These are phyloP conservation scores for Saraca asoca DNA, from an alignment of 331 rosid genomes.

Conservation along the genomic window DNA sequence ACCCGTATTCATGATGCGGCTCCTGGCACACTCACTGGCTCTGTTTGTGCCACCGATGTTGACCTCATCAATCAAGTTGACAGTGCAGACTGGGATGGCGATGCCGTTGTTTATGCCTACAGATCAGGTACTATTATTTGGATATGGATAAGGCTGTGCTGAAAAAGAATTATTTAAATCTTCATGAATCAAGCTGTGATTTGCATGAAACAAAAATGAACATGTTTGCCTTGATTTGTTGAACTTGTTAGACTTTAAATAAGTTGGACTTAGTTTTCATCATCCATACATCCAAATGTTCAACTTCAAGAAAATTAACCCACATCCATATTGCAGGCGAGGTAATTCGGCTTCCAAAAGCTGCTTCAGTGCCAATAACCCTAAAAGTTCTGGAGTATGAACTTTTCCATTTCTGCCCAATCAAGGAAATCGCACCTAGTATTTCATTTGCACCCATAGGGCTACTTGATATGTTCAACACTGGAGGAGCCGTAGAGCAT, in stretches of 20 bases:
- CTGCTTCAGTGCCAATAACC: slow-evolving; percentile 79
- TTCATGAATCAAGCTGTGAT: background rate
- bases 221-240: background rate
- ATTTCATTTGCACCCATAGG: slow-evolving; percentile 84
- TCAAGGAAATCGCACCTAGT: slow-evolving; percentile 58
- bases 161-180: background rate
- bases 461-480: slow-evolving; percentile 80
- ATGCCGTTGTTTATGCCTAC: slow-evolving; percentile 58
- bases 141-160: background rate
- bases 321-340: slow-evolving; percentile 56
- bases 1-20: slow-evolving; percentile 75
- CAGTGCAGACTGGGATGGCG: slow-evolving; percentile 76
- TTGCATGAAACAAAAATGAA: background rate
- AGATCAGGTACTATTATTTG: slow-evolving; percentile 57
- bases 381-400: slow-evolving; percentile 80
- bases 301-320: background rate
- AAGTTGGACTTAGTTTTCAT: background rate
- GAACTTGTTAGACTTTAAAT: background rate
- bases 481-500: slow-evolving; percentile 70
- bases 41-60: slow-evolving; percentile 69
- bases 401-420: slow-evolving; percentile 81
- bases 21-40: slow-evolving; percentile 71
- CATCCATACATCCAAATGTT: background rate
- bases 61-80: slow-evolving; percentile 64
- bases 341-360: slow-evolving; percentile 68